Evolutionary conservation across 1,139 yeast genomes (phyloP), one percentile per base, ranked within the genome.

Genomic region (Diutina neorugosa): DNA sequence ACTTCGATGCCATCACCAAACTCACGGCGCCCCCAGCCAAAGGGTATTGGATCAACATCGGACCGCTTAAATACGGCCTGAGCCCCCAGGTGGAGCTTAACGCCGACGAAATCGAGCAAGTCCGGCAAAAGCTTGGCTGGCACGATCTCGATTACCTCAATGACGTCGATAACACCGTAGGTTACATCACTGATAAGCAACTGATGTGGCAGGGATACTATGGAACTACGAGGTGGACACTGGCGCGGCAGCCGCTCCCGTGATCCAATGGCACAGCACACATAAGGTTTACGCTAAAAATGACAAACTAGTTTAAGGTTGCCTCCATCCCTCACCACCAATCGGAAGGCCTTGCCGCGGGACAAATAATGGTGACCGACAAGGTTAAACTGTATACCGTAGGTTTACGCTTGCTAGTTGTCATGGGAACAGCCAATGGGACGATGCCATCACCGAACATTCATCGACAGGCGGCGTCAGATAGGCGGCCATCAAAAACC

Each of bases 41-140:
- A 25, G 81, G 86, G 0, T 73, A 74, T 53, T 89, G 96, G 96
- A 81, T 89, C 57, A 89, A 89, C 63, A 75, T 81, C 19, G 96
- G 96, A 0, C 96, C 96, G 0, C 71, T 89, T 57, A 89, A 89
- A 65, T 89, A 89, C 67, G 96, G 96, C 0, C 81, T 89, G 3
- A 90, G 91, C 1, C 94, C 96, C 0, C 80, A 78, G 58, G 86
- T 83, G 1, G 96, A 88, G 64, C 69, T 87, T 27, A 83, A 81
- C 37, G 71, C 78, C 19, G 82, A 82, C 19, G 96, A 89, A 62
- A 63, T 89, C 51, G 64, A 68, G 16, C 59, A 64, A n/a, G 61
- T 85, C 12, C 69, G 90, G 42, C 57, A 64, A 23, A 54, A 69
- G 1, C 70, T 82, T 67, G 91, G 91, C 0, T 89, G 96, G 94